Percentiles rank a stretch among this genome's conserved stretches.
These are phyloP conservation scores for Cinnamomum micranthum DNA, from an alignment of 164 flowering plant genomes.

Conservation along the genomic window DNA sequence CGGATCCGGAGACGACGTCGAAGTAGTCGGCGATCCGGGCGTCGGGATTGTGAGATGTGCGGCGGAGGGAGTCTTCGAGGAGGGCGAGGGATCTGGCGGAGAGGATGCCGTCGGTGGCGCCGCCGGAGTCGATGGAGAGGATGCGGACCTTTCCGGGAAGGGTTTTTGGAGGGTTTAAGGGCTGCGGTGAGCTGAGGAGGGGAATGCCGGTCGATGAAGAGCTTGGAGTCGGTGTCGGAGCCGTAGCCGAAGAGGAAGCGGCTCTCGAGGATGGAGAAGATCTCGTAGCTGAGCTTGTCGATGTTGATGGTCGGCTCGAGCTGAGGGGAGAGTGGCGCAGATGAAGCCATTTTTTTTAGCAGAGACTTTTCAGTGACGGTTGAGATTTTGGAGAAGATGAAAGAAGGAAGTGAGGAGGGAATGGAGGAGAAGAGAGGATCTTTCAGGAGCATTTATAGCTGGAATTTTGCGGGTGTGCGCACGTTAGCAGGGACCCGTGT, in stretches of 20 bases:
- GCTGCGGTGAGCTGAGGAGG: not conserved
- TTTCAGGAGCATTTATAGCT: not conserved
- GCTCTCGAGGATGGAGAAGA: constrained; percentile 75
- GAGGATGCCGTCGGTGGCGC: constrained; percentile 48
- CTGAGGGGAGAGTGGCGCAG: constrained; percentile 21
- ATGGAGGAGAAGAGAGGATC: not conserved
- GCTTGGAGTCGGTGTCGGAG: constrained; percentile 16
- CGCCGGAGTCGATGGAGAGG: constrained; percentile 54
- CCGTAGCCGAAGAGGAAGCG: constrained; percentile 62
- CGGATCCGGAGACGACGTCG: constrained; percentile 63
- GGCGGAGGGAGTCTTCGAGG: constrained; percentile 39
- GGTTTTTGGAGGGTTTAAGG: constrained; percentile 8
- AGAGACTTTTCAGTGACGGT: too few relatives aligned
- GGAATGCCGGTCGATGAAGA: not conserved
- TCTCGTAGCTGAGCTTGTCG: constrained; percentile 79
- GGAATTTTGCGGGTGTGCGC: constrained; percentile 8
- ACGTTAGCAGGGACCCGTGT: constrained; percentile 12
- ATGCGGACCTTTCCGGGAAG: constrained; percentile 47
- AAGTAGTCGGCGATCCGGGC: constrained; percentile 56
- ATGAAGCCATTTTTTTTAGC: constrained; percentile 6
- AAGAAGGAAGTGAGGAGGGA: constrained; percentile 32
- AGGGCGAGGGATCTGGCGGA: constrained; percentile 46
- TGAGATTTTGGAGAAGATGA: constrained; percentile 20
- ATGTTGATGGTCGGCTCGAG: constrained; percentile 68
- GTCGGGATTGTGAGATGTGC: constrained; percentile 34